Conservation (phyloP, 306 rosid species). For the Lathyrus aphaca region DNA sequence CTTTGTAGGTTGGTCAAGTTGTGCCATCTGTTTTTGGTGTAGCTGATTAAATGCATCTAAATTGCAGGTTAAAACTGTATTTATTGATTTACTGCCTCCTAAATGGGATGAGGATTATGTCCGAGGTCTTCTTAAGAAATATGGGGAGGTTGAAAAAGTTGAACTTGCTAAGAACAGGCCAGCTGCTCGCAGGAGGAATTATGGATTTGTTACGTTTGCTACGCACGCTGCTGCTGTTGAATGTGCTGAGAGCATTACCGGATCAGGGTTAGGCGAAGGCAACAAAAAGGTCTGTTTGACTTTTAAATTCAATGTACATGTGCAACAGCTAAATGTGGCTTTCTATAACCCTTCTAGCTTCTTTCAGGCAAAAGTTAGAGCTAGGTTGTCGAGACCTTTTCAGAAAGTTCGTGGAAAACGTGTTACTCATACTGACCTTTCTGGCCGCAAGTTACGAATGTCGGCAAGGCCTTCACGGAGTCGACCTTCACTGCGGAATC, state of each 20-base stretch:
- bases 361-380: constrained; percentile 90
- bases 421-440: constrained; percentile 57
- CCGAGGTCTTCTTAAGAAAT: constrained; percentile 67
- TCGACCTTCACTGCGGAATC: constrained; percentile 56
- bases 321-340: constrained; percentile 2
- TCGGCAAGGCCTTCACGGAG: constrained; percentile 61
- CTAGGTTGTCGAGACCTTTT: constrained; percentile 91
- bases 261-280: constrained; percentile 85
- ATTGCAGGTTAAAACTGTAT: constrained; percentile 93
- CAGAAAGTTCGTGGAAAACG: constrained; percentile 74
- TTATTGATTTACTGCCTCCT: constrained; percentile 86
- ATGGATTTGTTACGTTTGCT: constrained; percentile 87
- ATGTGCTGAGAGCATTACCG: constrained; percentile 82
- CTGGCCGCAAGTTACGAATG: constrained; percentile 56
- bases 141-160: constrained; percentile 78
- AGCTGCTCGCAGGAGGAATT: constrained; percentile 84
- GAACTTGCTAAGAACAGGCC: constrained; percentile 93
- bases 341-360: constrained; percentile 26
- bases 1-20: constrained; percentile 6
- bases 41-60: constrained; percentile 39
- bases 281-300: constrained; percentile 67
- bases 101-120: constrained; percentile 89
- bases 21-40: not conserved
- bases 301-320: constrained; percentile 11
- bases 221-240: constrained; percentile 86